Base-by-base conservation (phyloP, 805 yeast genomes). In the Metschnikowia santaceciliae region DNA sequence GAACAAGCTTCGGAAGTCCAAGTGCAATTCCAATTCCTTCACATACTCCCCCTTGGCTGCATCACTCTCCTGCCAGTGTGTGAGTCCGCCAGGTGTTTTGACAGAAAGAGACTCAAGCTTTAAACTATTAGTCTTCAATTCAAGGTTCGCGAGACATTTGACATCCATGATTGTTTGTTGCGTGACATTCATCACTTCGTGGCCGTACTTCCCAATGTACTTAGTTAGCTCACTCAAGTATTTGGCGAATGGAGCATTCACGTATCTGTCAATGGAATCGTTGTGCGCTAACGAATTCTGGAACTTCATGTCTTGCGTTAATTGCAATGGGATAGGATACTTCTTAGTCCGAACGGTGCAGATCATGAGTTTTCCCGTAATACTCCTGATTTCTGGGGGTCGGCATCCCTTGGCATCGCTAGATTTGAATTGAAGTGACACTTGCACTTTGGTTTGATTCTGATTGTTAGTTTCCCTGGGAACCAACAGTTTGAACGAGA, bases 281-380 rank as follows among this genome's bases (percentile, higher is more conserved):
- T 50, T 51, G 34, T 54, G 37, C 5, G 56, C 52, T 3, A 49
- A 17, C 3, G 49, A 32, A 49, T 52, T 58, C 22, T 47, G 54
- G 39, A 58, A 54, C 41, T 50, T 45, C 54, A 61, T 47, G 10
- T 55, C 54, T 41, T 53, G 53, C 10, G 56, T 43, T 20, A 58
- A 45, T 42, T 53, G 59, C 26, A 58, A 45, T 13, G 61, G 61
- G 22, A 52, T 68, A 2, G 73, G 68, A 23, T 58, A 54, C 44
- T 65, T 62, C 13, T 64, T 61, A 1, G 76, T 67, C 40, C 64
- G 57, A 15, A 67, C 53, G 3, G 61, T 57, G 43, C 61, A 55
- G 6, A 49, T 43, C 26, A 52, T 56, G 11, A 58, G 33, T 35
- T 57, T 54, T 4, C 59, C 61, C 14, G 50, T 32, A 17, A 58